Base-by-base conservation (phyloP, 2,329 filamentous ascomycete species). In the Talaromyces sp. region DNA sequence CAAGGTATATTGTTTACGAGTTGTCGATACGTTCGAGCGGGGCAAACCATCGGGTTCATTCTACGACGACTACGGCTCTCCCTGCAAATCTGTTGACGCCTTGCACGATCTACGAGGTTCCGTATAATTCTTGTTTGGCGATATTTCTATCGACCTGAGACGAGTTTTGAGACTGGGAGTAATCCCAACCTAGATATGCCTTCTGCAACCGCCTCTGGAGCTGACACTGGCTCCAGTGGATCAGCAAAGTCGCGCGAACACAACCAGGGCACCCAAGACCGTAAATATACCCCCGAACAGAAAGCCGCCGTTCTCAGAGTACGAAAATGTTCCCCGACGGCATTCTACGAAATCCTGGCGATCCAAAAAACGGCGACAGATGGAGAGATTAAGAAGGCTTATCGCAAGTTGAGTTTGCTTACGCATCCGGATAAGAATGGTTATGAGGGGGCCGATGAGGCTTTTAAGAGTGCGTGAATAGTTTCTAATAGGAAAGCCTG, bases 401-500 rank as follows among this genome's bases (percentile, higher is more conserved):
- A 99, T 77, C 85, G 93, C 69, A 97, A 96, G 77, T 82, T 95
- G 72, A 94, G 89, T 71, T 79, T 99, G 68, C 81, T 97, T 69
- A 99, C 94, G 60, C 94, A 99, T 80, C 94, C 94, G 63, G 94
- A 99, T 80, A 99, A 99, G 80, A 99, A 99, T 81, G 92, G 92
- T 53, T 92, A 97, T 73, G 87, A 93, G 37, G 86, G 95, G 60
- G 93, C 94, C 57, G 94, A 97, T 72, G 94, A 99, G 78, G 94
- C 94, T 33, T 99, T 99, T 79, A 99, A 99, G 80, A 89, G 83
- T 85, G 69, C 74, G 81, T 76, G 11, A 22, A 19, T 19, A 19
- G 13, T 35, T 8, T 35, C 5, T 13, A 28, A 36, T 17, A 43
- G 37, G 9, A 15, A 28, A 21, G 13, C 25, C 7, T 25, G 4